phyloP scores from a whole-genome alignment of 1,284 basidiomycete genomes.

The Coniophora puteana region DNA sequence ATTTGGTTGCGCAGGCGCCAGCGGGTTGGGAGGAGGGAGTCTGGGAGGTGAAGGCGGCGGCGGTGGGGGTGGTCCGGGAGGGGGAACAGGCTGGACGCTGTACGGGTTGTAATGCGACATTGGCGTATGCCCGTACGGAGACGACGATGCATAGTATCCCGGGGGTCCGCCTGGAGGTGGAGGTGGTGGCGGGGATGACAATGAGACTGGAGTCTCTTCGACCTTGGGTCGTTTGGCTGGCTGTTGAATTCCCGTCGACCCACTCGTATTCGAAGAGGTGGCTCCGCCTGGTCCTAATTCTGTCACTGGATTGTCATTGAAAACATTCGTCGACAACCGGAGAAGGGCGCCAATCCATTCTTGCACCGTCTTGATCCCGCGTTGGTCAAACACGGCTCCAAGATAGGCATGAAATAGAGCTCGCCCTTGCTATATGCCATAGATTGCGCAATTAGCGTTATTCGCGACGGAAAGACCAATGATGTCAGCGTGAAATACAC shows the following conservation, averaged over 20 bases:
- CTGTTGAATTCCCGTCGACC: conserved; percentile 23
- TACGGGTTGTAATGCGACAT: conserved; percentile 29
- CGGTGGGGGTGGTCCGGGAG: conserved; percentile 24
- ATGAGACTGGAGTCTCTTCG: conserved; percentile 27
- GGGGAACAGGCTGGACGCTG: conserved; percentile 14
- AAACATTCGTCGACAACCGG: conserved; percentile 27
- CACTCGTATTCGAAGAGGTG: conserved; percentile 25
- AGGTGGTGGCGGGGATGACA: conserved; percentile 31
- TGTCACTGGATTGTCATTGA: conserved; percentile 16
- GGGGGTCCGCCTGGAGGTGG: conserved; percentile 27
- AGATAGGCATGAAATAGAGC: conserved; percentile 63
- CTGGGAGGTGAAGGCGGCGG: conserved; percentile 23
- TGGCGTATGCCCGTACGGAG: too few relatives aligned
- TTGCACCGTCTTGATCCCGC: conserved; percentile 47
- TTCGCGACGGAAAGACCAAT: conserved; percentile 4
- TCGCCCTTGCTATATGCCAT: conserved; percentile 46
- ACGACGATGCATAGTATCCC: too few relatives aligned
- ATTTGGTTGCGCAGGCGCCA: conserved; percentile 53
- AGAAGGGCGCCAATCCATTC: conserved; percentile 58
- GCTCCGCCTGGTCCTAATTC: conserved; percentile 17
- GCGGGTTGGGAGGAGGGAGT: conserved; percentile 41
- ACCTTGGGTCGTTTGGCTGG: conserved; percentile 26
- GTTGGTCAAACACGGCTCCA: conserved; percentile 57
- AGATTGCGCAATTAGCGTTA: conserved; percentile 12
- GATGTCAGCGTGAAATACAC: conserved; percentile 12